phyloP scores from a whole-genome alignment of 805 yeast species.

The Lachancea dasiensis region DNA sequence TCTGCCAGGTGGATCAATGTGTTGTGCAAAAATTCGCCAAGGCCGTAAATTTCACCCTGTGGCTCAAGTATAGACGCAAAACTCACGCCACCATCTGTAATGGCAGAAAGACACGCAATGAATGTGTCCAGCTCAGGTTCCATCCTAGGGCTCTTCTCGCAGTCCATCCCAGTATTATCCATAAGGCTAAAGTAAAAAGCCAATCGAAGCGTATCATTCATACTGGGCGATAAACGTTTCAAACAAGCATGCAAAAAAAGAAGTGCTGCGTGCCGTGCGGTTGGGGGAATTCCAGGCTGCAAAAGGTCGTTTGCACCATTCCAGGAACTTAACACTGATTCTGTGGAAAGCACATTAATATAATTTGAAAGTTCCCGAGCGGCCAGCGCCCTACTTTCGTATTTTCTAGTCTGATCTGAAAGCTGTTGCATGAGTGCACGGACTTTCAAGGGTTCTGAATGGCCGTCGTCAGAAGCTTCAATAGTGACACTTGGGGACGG shows the following conservation, averaged over 20 bases:
- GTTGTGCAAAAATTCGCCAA: constrained; percentile 4
- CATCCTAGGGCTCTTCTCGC: constrained; percentile 16
- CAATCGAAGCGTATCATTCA: constrained; percentile 41
- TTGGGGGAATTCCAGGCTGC: constrained; percentile 28
- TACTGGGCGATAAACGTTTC: constrained; percentile 3
- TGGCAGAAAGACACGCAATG: constrained; percentile 38
- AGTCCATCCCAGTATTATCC: constrained; percentile 34
- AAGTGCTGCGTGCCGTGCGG: constrained; percentile 40
- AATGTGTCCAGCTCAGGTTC: constrained; percentile 50
- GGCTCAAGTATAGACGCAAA: not conserved
- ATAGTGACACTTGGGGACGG: constrained; percentile 1
- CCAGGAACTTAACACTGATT: constrained; percentile 73
- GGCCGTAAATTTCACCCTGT: not conserved
- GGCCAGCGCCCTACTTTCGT: constrained; percentile 37
- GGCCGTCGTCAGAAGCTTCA: constrained; percentile 4
- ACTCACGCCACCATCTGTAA: constrained; percentile 5
- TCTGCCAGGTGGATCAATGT: constrained; percentile 1
- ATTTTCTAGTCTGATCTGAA: constrained; percentile 15
- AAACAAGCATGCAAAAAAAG: constrained; percentile 4
- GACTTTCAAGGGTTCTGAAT: constrained; percentile 5
- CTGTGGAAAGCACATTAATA: constrained; percentile 45
- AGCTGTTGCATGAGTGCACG: constrained; percentile 15
- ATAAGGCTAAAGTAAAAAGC: constrained; percentile 58
- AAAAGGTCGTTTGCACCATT: constrained; percentile 54
- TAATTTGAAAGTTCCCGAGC: constrained; percentile 46